A percentile compares a stretch with the other conserved stretches of the same genome.
Evolutionary conservation across 75 land plant species (phyloP).

Genomic region (Adiantum capillusveneris): DNA sequence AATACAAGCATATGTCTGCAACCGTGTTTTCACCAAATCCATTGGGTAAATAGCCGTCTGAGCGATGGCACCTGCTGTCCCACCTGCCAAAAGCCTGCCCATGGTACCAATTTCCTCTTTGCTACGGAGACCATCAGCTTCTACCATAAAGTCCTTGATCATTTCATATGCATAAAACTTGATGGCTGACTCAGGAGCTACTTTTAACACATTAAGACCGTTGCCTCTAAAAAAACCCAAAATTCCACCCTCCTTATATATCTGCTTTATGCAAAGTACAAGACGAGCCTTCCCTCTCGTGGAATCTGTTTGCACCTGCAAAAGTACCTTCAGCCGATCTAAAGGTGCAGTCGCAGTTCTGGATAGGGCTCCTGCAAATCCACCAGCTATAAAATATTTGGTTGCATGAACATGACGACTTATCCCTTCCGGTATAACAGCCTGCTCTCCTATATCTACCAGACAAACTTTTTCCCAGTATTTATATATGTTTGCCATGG

Average conservation of each 20-base stretch:
- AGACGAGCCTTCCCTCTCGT: conserved; percentile 18
- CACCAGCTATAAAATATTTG: conserved; percentile 78
- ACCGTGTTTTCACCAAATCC: conserved; percentile 83
- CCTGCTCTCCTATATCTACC: conserved; percentile 89
- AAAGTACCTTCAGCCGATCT: conserved; percentile 73
- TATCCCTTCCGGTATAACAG: conserved; percentile 79
- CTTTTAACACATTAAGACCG: conserved; percentile 84
- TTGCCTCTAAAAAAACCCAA: conserved; percentile 78
- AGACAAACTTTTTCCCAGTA: conserved; percentile 80
- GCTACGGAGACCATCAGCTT: conserved; percentile 28
- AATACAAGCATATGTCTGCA: conserved; percentile 39
- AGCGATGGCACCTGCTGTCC: conserved; percentile 84
- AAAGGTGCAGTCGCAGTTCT: conserved; percentile 88
- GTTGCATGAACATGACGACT: conserved; percentile 51
- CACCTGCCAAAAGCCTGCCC: conserved; percentile 79
- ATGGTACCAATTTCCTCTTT: conserved; percentile 53
- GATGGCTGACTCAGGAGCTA: conserved; percentile 89
- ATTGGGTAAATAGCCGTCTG: conserved; percentile 83
- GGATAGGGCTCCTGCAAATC: conserved; percentile 75
- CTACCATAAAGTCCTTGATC: conserved; percentile 45
- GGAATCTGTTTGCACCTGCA: conserved; percentile 56
- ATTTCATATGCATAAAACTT: conserved; percentile 78
- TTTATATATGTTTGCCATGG: conserved; percentile 74
- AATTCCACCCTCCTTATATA: conserved; percentile 53
- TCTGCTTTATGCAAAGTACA: conserved; percentile 44